Conservation (phyloP, 305 asterid genomes). For the Striga hermonthica region DNA sequence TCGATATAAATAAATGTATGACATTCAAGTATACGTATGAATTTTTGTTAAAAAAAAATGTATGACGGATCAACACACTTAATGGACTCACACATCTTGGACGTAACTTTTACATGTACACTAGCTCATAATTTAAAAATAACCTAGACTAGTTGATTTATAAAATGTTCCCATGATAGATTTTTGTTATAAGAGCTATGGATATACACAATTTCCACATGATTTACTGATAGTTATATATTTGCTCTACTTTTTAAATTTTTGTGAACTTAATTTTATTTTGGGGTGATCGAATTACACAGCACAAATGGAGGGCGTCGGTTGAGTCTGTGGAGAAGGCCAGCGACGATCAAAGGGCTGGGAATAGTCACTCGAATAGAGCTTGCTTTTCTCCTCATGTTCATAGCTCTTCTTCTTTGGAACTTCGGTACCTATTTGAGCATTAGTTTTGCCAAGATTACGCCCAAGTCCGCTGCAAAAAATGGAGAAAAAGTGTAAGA, state of each 20-base stretch:
- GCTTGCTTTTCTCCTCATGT: slow-evolving; percentile 64
- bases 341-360: slow-evolving; percentile 60
- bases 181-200: no score
- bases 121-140: no score
- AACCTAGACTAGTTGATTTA: no score
- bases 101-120: no score
- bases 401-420: slow-evolving; percentile 75
- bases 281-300: slow-evolving; percentile 1
- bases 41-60: no score
- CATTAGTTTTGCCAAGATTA: slow-evolving; percentile 40
- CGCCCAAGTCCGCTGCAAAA: slow-evolving; percentile 54
- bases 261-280: neutral
- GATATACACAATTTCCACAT: no score
- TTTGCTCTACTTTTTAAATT: neutral
- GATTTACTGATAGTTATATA: neutral
- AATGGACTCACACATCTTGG: no score
- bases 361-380: slow-evolving; percentile 80
- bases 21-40: no score
- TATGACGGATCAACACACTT: no score
- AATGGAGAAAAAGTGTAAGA: slow-evolving; percentile 62
- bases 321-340: slow-evolving; percentile 58
- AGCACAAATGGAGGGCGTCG: slow-evolving; percentile 34
- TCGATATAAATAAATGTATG: no score
- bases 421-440: slow-evolving; percentile 48
- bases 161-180: no score